These are phyloP conservation scores for Trichophyton verrucosum DNA, from an alignment of 2,329 filamentous ascomycete genomes.

Conservation along the genomic window DNA sequence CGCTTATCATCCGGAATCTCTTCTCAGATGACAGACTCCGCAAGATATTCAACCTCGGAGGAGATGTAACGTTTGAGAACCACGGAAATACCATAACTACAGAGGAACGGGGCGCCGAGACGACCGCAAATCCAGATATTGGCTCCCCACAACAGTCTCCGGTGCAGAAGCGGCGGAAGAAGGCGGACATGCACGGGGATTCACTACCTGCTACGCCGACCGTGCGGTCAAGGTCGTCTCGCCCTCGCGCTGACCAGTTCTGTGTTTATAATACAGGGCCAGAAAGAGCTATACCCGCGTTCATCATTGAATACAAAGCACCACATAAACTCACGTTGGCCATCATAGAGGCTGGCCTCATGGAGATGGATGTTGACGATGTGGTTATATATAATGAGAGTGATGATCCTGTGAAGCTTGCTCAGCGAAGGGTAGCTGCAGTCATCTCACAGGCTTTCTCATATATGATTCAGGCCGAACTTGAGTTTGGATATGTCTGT, in stretches of 20 bases:
- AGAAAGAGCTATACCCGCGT: slow-evolving; percentile 17
- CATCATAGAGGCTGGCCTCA: slow-evolving; percentile 34
- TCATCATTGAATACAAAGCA: slow-evolving; percentile 36
- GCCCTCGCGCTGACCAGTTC: slow-evolving; percentile 23
- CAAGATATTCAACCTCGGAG: slow-evolving; percentile 8
- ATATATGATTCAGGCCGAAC: slow-evolving; percentile 38
- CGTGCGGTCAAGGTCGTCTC: slow-evolving; percentile 7
- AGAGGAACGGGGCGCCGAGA: background rate
- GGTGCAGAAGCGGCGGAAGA: slow-evolving; percentile 2
- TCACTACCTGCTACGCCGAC: slow-evolving; percentile 1
- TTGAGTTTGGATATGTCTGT: slow-evolving; percentile 34
- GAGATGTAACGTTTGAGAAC: slow-evolving; percentile 13
- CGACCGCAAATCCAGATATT: background rate
- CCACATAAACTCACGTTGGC: slow-evolving; percentile 36
- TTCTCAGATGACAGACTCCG: slow-evolving; percentile 2
- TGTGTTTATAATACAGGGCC: slow-evolving; percentile 22
- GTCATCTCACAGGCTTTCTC: slow-evolving; percentile 39
- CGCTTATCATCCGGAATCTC: slow-evolving; percentile 4
- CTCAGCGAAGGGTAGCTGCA: slow-evolving; percentile 28
- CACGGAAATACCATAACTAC: slow-evolving; percentile 12
- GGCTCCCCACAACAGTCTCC: background rate
- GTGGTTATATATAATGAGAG: slow-evolving; percentile 25
- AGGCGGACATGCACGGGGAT: background rate
- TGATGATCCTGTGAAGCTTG: slow-evolving; percentile 14
- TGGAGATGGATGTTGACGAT: slow-evolving; percentile 30